Conservation (phyloP, 1,139 yeast genomes). For the Lodderomyces beijingensis region DNA sequence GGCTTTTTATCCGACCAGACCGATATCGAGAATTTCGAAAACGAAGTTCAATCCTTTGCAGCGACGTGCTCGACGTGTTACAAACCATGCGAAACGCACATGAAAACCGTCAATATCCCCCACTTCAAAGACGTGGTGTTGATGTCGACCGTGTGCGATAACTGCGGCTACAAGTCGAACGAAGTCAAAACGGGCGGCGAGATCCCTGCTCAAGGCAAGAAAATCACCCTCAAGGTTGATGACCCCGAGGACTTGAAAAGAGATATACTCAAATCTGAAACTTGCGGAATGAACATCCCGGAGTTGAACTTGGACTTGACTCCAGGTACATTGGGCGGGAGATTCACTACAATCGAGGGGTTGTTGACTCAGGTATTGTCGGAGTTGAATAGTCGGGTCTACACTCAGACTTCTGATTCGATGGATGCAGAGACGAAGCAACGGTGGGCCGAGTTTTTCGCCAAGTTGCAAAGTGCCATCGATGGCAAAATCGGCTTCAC, state of each 20-base stretch:
- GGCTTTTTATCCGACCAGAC: conserved; percentile 58
- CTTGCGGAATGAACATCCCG: conserved; percentile 82
- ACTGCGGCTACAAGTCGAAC: conserved; percentile 94
- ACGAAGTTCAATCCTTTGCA: conserved; percentile 88
- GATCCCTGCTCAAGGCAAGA: conserved; percentile 81
- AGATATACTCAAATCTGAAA: conserved; percentile 91
- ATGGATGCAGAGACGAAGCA: conserved; percentile 74
- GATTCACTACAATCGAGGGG: conserved; percentile 97
- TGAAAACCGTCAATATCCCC: conserved; percentile 95
- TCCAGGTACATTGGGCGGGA: conserved; percentile 96
- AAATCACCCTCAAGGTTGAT: conserved; percentile 67
- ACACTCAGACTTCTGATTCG: conserved; percentile 83
- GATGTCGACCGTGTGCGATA: conserved; percentile 91
- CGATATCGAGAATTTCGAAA: conserved; percentile 78
- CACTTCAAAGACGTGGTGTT: conserved; percentile 96
- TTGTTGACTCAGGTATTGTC: conserved; percentile 82
- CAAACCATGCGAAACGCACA: conserved; percentile 80
- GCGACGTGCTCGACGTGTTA: conserved; percentile 93
- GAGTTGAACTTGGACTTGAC: conserved; percentile 88
- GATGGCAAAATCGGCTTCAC: conserved; percentile 84
- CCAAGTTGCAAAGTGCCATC: conserved; percentile 70
- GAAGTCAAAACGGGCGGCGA: conserved; percentile 99
- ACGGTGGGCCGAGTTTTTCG: conserved; percentile 81
- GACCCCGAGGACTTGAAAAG: conserved; percentile 93
- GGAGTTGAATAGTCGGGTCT: conserved; percentile 82